Evolutionary conservation across 73 alveolate species (phyloP), one percentile per base, ranked within the genome.

Genomic region (Paramecium sexaurelia): DNA sequence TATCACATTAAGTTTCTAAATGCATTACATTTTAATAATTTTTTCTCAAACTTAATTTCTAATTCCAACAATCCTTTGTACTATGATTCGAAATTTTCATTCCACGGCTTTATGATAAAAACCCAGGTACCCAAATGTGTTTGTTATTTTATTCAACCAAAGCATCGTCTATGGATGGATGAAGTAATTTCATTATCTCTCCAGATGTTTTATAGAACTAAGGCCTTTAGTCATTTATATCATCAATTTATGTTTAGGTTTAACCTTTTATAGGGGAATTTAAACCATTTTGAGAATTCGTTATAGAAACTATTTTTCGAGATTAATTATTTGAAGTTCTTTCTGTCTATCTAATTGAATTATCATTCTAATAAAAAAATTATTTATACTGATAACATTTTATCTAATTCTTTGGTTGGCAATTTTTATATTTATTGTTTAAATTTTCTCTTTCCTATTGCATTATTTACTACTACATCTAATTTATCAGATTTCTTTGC

Each of bases 401-500:
- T 61, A 61, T 61, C 83, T 61, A 61, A 61, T 26, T 61, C 83
- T 61, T 61, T 29, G 5, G n/a, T 29, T 61, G 83, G 83, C 19
- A 61, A 1, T 61, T 32, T 61, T 10, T 61, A 29, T 7, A 61
- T 32, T 61, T 61, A 2, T 24, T 47, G 10, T 56, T 32, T 51
- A 57, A 61, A 86, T 78, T 32, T 86, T 86, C 55, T 66, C 32
- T 33, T 86, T 36, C 85, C 85, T 8, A 86, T 75, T 55, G 85
- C 85, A 37, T 86, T 86, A 40, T 86, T 61, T n/a, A 56, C 83
- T 20, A 86, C 93, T 1, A 86, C 83, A 22, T 86, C 75, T n/a
- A 75, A 85, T 39, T 40, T 78, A 57, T 86, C 39, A 17, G 93
- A 86, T 24, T 61, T 86, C 69, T 86, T 86, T 9, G 93, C 93